Conservation (phyloP, 345 rosid genomes). For the Moringa oleifera region DNA sequence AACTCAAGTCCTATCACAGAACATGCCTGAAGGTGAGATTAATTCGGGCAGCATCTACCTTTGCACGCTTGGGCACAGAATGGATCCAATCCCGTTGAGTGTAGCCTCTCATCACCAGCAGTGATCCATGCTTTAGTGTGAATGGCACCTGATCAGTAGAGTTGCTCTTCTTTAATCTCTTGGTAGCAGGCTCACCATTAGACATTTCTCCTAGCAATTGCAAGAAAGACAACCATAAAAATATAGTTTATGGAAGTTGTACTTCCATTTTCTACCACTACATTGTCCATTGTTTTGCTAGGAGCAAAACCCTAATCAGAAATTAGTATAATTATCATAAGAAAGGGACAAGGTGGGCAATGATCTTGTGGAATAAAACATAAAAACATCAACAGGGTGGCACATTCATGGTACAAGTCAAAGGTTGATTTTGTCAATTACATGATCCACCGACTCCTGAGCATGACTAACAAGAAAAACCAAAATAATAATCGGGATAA, state of each 20-base stretch:
- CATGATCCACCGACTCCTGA: background rate
- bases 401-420: background rate
- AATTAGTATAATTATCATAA: no score
- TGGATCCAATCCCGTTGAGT: conserved; percentile 91
- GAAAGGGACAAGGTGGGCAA: no score
- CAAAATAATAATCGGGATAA: background rate
- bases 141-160: conserved; percentile 44
- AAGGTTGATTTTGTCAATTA: background rate
- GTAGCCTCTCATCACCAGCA: conserved; percentile 79
- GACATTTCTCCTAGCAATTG: conserved; percentile 24
- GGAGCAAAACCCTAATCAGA: background rate
- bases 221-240: conserved; percentile 2
- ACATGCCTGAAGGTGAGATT: conserved; percentile 78
- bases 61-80: conserved; percentile 80
- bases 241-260: background rate
- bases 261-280: background rate
- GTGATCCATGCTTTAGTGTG: conserved; percentile 69
- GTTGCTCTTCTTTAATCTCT: conserved; percentile 45
- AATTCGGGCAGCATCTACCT: conserved; percentile 52
- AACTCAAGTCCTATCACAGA: conserved; percentile 11
- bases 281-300: no score
- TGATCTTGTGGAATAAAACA: no score
- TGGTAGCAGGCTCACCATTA: conserved; percentile 41
- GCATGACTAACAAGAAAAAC: background rate
- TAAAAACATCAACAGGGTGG: background rate